Base-by-base conservation (phyloP, 1,139 yeast species). In the Saccharomycopsis hybrid region DNA sequence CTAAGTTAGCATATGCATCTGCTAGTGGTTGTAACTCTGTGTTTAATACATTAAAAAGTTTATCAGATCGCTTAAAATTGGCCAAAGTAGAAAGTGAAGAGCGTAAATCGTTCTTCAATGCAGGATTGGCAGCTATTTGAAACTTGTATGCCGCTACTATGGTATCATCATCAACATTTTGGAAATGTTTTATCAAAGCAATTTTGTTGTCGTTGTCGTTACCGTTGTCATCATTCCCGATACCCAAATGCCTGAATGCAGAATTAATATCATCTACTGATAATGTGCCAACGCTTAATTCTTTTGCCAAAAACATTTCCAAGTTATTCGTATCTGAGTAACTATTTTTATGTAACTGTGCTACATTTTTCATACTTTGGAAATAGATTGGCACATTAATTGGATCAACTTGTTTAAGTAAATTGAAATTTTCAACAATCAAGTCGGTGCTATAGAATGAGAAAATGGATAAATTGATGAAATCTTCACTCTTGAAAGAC, bases 1-100 rank as follows among this genome's bases (percentile, higher is more conserved):
- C 82, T 44, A 88, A 65, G 13, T 75, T 72, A 1, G 72, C 72
- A 57, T 84, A 78, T 0, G 96, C 94, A 48, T 78, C 74, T 2
- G 65, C 62, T 3, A 78, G 56, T 11, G 78, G 76, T 38, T 78
- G 59, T 2, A 84, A 74, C 59, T 85, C 90, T 31, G 73, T 68
- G 3, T 70, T 71, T 39, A 85, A 62, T 55, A 68, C 80, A 25
- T 69, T 65, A 4, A 57, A 58, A n/a, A 87, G 59, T 4, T 53
- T 58, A 0, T 60, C 55, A 29, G 85, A 80, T 5, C 72, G 64
- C 55, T 77, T 70, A 29, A 69, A 72, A 11, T 63, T 66, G 0
- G 79, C 77, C 30, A 84, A 63, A 2, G 66, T 64, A 30, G 66
- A 63, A 44, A 83, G 54, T 1, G 74, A 65, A 37, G 65, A 65